Evolutionary conservation across 805 yeast genomes (phyloP), one percentile per base, ranked within the genome.

Genomic region (Starmerella bombi): DNA sequence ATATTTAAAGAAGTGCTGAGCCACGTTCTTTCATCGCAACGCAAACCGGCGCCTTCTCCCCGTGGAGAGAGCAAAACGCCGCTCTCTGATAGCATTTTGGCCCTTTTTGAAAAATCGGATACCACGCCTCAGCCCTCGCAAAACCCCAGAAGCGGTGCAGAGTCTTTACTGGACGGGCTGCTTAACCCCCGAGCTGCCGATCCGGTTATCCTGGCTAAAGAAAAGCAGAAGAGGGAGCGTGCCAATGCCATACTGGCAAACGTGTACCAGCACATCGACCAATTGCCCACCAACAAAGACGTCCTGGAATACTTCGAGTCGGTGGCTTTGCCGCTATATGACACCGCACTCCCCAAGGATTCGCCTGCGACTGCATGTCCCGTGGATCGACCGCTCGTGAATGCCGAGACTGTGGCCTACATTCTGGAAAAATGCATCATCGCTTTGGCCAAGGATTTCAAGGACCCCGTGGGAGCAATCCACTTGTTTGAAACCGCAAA

Each of bases 401-500:
- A 40, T 15, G 34, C 43, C 8, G 44, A 42, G n/a, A 44, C 52
- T 1, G 45, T 29, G 10, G 14, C 50, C 8, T 21, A 18, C 6
- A 12, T 48, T 14, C 37, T 48, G 23, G 45, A 28, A 25, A 25
- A 35, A 21, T 48, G 50, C 37, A 41, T 50, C 21, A 3, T 19
- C 18, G 29, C 39, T 9, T 49, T 60, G 30, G 25, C 43, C 5
- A 16, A 37, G 5, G 45, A 46, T 9, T 58, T 57, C 40, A 41
- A 44, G 9, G 57, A 59, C 20, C 59, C 61, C 3, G 38, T 53
- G n/a, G 54, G 50, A 3, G 67, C 69, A 1, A 36, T 64, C 6
- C 42, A 62, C 3, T 41, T 66, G 25, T 65, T 66, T 49, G 62
- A 64, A 37, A 37, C 45, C 25, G 51, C 57, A 23, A 61, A 56